Evolutionary conservation across 2,329 filamentous ascomycete species (phyloP), one percentile per base, ranked within the genome.

Genomic region (Pseudogymnoascus sp.): DNA sequence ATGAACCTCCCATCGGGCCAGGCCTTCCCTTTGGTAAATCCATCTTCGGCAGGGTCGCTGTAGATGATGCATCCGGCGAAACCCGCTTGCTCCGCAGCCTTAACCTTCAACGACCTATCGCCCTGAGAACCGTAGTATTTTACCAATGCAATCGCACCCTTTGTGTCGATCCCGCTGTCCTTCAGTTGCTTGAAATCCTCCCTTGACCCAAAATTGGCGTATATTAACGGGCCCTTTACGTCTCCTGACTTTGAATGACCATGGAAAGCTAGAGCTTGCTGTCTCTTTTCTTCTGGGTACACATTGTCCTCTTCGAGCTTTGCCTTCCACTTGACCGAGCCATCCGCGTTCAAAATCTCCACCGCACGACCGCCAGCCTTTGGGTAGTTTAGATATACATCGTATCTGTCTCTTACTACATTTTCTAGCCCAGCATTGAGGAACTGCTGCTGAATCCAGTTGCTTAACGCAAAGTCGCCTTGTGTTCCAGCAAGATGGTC

Each of bases 401-500:
- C 82, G 74, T 90, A 96, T 72, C 91, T 84, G 70, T 96, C 89
- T 70, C 91, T 81, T 60, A 80, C 77, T 25, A 96, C 86, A 63
- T 88, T 80, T 69, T 96, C 92, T 71, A 99, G 80, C 3, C 84
- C 83, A 53, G 87, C 86, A 60, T 81, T 82, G 67, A 78, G 77
- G 75, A 97, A 96, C 73, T 88, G 83, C 70, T 85, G 86, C 74
- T 92, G 83, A 62, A 97, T 85, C 79, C 92, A 95, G 77, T 91
- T 84, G 6, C 91, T 93, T 62, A 96, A 81, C 53, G 88, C 90
- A 70, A 88, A 92, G 76, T 95, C 93, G 59, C 94, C 94, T 77
- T 96, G 88, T 2, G 92, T 96, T n/a, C 94, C 94, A 1, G 91
- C 94, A 66, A 97, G 82, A 75, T 97, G 94, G 66, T 94, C 90